A percentile compares a stretch with the other conserved stretches of the same genome.
phyloP scores from a whole-genome alignment of 75 land plant genomes.

The Cunninghamia lanceolata region DNA sequence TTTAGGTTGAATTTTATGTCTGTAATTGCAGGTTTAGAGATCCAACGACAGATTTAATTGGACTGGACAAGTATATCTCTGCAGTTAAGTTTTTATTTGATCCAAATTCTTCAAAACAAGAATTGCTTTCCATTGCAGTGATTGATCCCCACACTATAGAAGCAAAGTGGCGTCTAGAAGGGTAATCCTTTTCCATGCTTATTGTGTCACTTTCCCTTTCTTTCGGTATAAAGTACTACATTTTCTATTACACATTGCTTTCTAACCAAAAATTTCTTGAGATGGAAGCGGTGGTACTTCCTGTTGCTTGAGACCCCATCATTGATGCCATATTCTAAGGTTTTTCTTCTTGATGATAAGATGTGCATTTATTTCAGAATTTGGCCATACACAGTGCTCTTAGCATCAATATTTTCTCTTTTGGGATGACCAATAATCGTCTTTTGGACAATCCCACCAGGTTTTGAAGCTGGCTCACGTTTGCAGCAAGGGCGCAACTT shows the following conservation, averaged over 20 bases:
- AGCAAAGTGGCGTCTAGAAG: slow-evolving; percentile 43
- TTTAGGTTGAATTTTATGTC: background rate
- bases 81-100: slow-evolving; percentile 40
- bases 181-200: slow-evolving; percentile 19
- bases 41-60: slow-evolving; percentile 40
- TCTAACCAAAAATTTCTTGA: background rate
- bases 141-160: slow-evolving; percentile 35
- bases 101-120: slow-evolving; percentile 35
- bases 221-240: background rate
- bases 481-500: too few relatives aligned
- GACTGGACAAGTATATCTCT: slow-evolving; percentile 36
- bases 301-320: background rate
- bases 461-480: too few relatives aligned
- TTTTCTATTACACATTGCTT: background rate
- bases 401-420: too few relatives aligned
- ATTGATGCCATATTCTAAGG: background rate
- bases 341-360: background rate
- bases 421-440: too few relatives aligned
- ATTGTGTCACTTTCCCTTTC: background rate
- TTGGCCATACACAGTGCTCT: background rate
- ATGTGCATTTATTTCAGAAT: background rate
- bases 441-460: too few relatives aligned
- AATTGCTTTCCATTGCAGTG: slow-evolving; percentile 27
- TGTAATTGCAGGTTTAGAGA: slow-evolving; percentile 26
- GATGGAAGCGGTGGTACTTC: background rate